Conservation (phyloP, 495 filamentous ascomycete genomes). For the Neurospora discreta region DNA sequence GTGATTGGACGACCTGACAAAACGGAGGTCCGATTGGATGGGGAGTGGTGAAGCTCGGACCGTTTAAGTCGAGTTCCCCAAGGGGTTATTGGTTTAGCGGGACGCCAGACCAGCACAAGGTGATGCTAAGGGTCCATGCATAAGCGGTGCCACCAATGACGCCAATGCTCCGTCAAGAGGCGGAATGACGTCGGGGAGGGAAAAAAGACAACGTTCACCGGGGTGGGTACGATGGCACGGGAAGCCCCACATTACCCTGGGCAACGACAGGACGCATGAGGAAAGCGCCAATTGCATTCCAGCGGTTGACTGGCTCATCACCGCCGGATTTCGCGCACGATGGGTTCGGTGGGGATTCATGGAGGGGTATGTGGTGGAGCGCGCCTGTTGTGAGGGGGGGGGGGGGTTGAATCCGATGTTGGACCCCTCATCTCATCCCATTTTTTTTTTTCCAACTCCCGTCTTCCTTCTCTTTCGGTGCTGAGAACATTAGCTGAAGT, state of each 20-base stretch:
- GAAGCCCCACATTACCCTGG: neutral
- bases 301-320: neutral
- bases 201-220: slow-evolving; percentile 6
- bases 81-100: neutral
- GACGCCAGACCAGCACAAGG: slow-evolving; percentile 1
- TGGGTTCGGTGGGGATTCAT: neutral
- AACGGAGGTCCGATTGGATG: neutral
- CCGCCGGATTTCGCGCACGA: neutral
- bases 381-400: neutral
- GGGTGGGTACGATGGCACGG: neutral
- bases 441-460: neutral
- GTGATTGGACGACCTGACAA: neutral
- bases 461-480: neutral
- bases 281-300: neutral
- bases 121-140: slow-evolving; percentile 8
- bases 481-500: neutral
- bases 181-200: slow-evolving; percentile 11
- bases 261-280: neutral
- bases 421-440: neutral
- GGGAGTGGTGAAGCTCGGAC: neutral
- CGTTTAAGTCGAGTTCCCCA: neutral
- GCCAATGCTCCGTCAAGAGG: neutral
- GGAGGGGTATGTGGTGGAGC: neutral
- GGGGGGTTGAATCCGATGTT: neutral
- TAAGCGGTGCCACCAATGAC: slow-evolving; percentile 12